Base-by-base conservation (phyloP, 495 filamentous ascomycete genomes). In the Penicillium robsamsonii region DNA sequence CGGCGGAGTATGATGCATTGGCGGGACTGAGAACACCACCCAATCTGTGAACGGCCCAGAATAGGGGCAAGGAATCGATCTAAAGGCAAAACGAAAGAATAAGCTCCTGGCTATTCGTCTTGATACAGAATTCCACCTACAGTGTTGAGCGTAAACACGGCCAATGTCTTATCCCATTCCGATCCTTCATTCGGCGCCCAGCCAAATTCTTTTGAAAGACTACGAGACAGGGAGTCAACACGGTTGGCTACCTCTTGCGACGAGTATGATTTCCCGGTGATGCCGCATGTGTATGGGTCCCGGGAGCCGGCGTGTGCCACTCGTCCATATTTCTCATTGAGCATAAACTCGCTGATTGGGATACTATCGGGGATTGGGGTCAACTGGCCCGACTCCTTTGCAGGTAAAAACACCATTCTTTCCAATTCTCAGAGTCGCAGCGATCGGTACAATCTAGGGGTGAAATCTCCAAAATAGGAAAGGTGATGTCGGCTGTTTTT, bases 101-200 rank as follows among this genome's bases (percentile, higher is more conserved):
- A n/a, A 57, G 43, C 20, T 27, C 25, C 8, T 42, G 22, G 4
- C 9, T 15, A 6, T 56, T 27, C 7, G 18, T 11, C 4, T 22
- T 37, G 12, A n/a, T 42, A 4, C 3, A 12, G n/a, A 1, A 35
- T 4, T 24, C 37, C 7, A 66, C 82, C 44, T 75, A 92, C 91
- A 24, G 90, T 90, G 61, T 96, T 96, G 51, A 92, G 60, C 35
- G 84, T 86, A 70, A 90, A 96, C 11, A 92, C 72, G 11, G 80
- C 86, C 46, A 91, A 62, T 22, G 91, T 85, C 72, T 94, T 96
- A 62, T 96, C 92, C 87, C 88, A 96, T 64, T 92, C 88, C 0
- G 82, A 82, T 20, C 90, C 90, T 55, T 81, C 61, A 59, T 93
- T 92, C 8, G 87, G 82, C 27, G 78, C 60, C 87, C 89, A 96